Evolutionary conservation across 164 flowering plant species (phyloP).

Genomic region (Chimonanthus praecox): DNA sequence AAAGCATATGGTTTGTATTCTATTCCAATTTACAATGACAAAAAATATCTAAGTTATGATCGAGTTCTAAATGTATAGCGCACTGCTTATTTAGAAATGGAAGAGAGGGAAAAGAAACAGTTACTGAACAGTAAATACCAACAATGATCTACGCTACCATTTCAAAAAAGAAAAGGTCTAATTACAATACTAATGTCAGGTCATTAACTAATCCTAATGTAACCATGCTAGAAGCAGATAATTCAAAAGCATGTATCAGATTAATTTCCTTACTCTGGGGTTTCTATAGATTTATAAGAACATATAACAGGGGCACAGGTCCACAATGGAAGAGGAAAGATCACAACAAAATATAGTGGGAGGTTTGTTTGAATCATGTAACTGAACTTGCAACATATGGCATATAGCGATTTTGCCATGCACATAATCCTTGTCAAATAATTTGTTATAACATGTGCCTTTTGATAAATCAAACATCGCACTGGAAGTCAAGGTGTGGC

Average conservation of each 20-base stretch:
- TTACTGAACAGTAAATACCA: not conserved
- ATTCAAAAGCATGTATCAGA: not conserved
- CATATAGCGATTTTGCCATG: not conserved
- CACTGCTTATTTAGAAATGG: not conserved
- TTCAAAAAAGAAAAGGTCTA: no score
- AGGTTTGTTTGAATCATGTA: not conserved
- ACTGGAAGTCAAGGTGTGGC: no score
- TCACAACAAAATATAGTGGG: not conserved
- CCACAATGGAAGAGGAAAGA: not conserved
- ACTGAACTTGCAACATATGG: not conserved
- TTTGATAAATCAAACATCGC: not conserved
- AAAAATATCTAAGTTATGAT: no score
- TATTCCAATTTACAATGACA: not conserved
- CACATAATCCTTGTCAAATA: not conserved
- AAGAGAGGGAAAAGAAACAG: not conserved
- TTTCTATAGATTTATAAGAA: not conserved
- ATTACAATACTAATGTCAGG: not conserved
- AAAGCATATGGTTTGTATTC: not conserved
- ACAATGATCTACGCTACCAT: not conserved
- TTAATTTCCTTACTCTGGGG: not conserved
- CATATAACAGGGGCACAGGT: not conserved
- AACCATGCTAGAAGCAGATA: not conserved
- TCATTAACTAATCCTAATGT: not conserved
- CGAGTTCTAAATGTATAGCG: not conserved
- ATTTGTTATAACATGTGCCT: no score